Base-by-base conservation (phyloP, 2,329 filamentous ascomycete genomes). In the Stemphylium beticola region DNA sequence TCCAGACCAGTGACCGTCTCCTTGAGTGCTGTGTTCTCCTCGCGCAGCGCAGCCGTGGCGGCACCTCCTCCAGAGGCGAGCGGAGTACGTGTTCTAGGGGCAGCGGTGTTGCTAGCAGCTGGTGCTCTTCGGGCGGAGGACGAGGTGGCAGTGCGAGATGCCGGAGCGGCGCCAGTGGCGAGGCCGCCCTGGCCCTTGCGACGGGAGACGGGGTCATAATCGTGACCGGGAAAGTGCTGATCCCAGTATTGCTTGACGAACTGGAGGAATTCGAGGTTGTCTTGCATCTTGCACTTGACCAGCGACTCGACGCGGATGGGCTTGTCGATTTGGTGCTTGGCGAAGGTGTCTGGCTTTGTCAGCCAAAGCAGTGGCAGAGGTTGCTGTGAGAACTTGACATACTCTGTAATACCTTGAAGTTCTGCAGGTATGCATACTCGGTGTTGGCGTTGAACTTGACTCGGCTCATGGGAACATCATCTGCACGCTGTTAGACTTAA, bases 251-350 rank as follows among this genome's bases (percentile, higher is more conserved):
- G 84, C 85, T 99, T 99, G 55, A 88, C 88, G 90, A 92, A 99
- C 80, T 99, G 95, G 57, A 99, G 83, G 77, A 99, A 99, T 75
- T 98, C 95, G 68, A 99, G 90, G 81, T 99, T 99, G 78, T 99
- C 95, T 84, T 99, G 95, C 93, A 99, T 99, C 83, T 96, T 97
- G 84, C 95, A 99, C 79, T 98, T 99, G 69, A 95, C 86, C 56
- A 99, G 87, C 54, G 85, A 82, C 77, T 96, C 87, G 74, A 98
- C 92, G 55, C 92, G 92, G 67, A 99, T 88, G 24, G 90, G 89
- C 75, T 92, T 92, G 69, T 98, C 93, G 80, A 99, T 85, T 62
- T 87, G 82, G 79, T 98, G 93, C 77, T 90, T 90, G 59, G 87
- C 83, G 74, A 98, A 98, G 62, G 85, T 83, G 76, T 92, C 93